Conservation (phyloP, 257 asterid species). For the Solanum pinnatisectum region DNA sequence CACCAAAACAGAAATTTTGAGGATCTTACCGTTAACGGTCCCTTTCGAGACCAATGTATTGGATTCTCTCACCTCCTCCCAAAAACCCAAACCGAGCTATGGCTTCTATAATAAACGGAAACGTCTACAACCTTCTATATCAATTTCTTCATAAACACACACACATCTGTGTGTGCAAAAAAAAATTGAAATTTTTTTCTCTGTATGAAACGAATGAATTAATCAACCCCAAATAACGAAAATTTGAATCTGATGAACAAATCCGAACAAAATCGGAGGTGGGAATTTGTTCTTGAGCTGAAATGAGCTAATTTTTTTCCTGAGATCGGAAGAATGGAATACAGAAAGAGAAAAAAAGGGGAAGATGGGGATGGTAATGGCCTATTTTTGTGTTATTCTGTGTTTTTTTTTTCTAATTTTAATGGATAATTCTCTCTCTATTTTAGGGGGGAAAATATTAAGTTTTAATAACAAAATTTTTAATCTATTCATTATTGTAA, state of each 20-base stretch:
- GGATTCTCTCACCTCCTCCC: slow-evolving; percentile 5
- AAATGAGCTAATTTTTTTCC: slow-evolving; percentile 6
- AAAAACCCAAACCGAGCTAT: slow-evolving; percentile 1
- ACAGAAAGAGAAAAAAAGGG: slow-evolving; percentile 6
- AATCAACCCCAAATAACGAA: not conserved
- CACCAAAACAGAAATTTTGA: slow-evolving; percentile 3
- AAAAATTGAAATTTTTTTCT: not conserved
- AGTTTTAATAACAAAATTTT: not conserved
- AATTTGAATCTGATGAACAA: not conserved
- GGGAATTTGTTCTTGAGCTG: not conserved
- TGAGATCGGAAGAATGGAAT: slow-evolving; percentile 24
- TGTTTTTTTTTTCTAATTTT: not conserved
- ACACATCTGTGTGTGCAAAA: not conserved
- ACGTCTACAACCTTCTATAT: not conserved
- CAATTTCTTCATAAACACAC: not conserved
- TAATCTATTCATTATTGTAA: not conserved
- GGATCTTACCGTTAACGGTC: not conserved
- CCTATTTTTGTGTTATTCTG: not conserved
- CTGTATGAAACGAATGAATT: not conserved
- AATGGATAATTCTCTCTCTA: not conserved
- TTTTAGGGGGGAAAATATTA: not conserved
- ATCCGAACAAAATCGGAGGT: not conserved
- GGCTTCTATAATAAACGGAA: not conserved
- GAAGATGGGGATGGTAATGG: not conserved
- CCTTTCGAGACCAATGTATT: slow-evolving; percentile 9